Base-by-base conservation (phyloP, 2,329 filamentous ascomycete genomes). In the Fusarium sp. region DNA sequence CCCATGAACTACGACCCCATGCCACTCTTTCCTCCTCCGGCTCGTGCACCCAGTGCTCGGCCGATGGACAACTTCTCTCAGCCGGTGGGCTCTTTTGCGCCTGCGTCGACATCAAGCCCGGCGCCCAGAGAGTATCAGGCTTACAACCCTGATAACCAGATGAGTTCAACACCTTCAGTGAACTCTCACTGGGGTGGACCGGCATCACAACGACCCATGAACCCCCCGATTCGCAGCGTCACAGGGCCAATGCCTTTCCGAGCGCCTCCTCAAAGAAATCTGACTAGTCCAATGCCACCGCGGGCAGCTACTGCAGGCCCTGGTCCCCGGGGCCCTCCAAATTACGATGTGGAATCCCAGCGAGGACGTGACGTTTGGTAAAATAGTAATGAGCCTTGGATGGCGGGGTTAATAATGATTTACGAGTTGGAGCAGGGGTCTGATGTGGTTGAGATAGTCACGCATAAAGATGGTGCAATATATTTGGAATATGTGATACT, bases 241-340 rank as follows among this genome's bases (percentile, higher is more conserved):
- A 85, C 84, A 13, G 79, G 79, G 1, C 80, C 80, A 5, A 68
- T 80, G 13, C 75, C 79, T 28, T 72, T 75, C 10, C 71, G 78
- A 28, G 79, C 79, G 39, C 73, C 80, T 30, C 82, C 82, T 1
- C 80, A 81, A 66, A 80, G 85, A 53, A 85, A 82, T 59, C 81
- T 86, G 80, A 86, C 84, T 23, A 82, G 81, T 5, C 82, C 83
- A 5, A 71, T 81, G 57, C 78, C 80, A 13, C 71, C 74, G 30
- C 74, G 78, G 46, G 74, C 72, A 40, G 70, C 65, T 44, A 65
- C 54, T 34, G 64, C 67, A 13, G 67, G 63, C 9, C 72, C 73
- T 27, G 72, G 70, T 31, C 68, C 73, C 50, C 70, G 75, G 40
- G 71, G 68, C n/a, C 70, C 67, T 34, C 75, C 76, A 10, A 79